phyloP scores from a whole-genome alignment of 306 rosid species.

The Castanea sativa region DNA sequence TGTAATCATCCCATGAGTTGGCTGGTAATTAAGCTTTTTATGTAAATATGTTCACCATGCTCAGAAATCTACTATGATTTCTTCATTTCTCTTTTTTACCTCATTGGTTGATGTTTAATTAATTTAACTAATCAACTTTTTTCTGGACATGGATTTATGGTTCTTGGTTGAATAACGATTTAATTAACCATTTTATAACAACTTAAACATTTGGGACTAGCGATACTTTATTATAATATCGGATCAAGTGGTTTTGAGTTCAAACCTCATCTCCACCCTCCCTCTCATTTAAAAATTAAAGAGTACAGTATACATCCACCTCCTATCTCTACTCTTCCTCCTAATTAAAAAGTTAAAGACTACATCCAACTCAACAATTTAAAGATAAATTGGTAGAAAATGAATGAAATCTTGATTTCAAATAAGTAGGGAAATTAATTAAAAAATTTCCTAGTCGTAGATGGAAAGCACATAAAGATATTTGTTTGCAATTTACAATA shows the following conservation, averaged over 20 bases:
- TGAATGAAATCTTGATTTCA: background rate
- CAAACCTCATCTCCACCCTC: no score
- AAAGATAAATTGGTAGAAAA: background rate
- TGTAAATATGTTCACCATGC: background rate
- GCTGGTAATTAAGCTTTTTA: background rate
- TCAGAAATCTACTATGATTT: background rate
- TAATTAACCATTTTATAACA: no score
- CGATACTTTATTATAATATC: no score
- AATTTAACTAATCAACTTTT: background rate
- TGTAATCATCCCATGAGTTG: background rate
- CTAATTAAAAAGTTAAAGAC: background rate
- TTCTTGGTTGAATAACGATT: no score
- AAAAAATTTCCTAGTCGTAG: background rate
- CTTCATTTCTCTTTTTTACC: background rate
- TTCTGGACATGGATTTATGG: no score
- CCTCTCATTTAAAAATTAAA: no score
- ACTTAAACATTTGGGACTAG: no score
- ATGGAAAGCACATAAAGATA: background rate
- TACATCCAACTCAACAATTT: background rate
- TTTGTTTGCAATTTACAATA: background rate
- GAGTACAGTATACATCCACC: no score
- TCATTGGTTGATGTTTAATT: background rate
- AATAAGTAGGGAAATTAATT: background rate
- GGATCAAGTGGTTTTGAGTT: no score
- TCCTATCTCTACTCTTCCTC: no score